Conservation (phyloP, 305 asterid species). For the Plantago coronopus region DNA sequence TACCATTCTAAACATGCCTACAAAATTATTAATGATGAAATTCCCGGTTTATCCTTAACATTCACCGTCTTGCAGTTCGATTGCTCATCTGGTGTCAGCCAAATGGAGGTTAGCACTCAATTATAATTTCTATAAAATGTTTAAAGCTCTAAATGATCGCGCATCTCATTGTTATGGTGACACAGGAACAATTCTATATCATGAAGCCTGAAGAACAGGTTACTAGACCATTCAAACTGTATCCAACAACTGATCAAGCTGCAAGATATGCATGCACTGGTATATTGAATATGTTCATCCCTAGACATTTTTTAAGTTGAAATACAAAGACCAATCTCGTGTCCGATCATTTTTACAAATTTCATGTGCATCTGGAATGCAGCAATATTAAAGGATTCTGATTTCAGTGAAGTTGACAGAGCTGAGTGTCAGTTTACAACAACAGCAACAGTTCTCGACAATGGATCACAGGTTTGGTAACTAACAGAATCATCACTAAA, state of each 20-base stretch:
- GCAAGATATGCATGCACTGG: constrained; percentile 84
- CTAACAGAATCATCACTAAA: no score
- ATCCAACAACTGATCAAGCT: constrained; percentile 92
- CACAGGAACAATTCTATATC: constrained; percentile 86
- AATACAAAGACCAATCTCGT: background rate
- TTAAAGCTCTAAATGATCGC: constrained; percentile 2
- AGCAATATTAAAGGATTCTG: constrained; percentile 92
- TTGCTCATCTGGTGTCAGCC: constrained; percentile 87
- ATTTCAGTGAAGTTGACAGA: constrained; percentile 82
- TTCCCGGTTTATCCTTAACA: background rate
- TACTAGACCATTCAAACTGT: constrained; percentile 76
- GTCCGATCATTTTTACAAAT: constrained; percentile 3
- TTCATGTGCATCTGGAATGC: constrained; percentile 33
- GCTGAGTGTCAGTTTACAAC: constrained; percentile 95
- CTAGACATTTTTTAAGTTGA: background rate
- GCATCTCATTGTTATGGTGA: constrained; percentile 18
- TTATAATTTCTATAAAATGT: background rate
- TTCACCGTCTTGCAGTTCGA: constrained; percentile 65
- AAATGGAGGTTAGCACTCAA: constrained; percentile 68
- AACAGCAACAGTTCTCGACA: constrained; percentile 77
- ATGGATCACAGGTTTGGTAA: constrained; percentile 84
- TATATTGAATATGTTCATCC: constrained; percentile 21
- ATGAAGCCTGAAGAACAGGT: constrained; percentile 80
- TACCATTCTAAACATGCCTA: background rate
- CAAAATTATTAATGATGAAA: background rate